phyloP scores from a whole-genome alignment of 495 filamentous ascomycete species.

The Cercophora newfieldiana region DNA sequence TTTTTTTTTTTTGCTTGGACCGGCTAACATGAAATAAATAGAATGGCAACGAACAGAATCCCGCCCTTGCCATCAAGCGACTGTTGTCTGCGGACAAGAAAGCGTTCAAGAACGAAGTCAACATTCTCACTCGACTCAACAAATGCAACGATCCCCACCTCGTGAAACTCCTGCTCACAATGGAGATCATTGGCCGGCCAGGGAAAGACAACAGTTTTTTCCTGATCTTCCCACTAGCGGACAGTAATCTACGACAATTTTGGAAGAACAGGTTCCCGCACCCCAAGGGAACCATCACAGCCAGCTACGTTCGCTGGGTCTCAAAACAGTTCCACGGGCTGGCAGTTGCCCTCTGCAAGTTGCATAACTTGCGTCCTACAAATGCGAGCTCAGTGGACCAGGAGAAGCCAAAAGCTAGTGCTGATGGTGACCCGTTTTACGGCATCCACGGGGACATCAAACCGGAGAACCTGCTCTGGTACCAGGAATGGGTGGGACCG shows the following conservation, averaged over 20 bases:
- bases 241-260: constrained; percentile 6
- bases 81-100: neutral
- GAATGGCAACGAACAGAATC: neutral
- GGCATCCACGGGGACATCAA: constrained; percentile 20
- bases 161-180: constrained; percentile 18
- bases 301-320: constrained; percentile 2
- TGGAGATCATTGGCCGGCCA: constrained; percentile 3
- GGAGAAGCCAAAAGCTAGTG: neutral
- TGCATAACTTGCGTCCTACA: constrained; percentile 6
- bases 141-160: constrained; percentile 5
- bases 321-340: constrained; percentile 4
- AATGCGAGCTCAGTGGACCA: neutral
- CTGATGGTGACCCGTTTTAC: constrained; percentile 2
- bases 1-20: neutral
- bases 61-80: constrained; percentile 6
- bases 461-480: constrained; percentile 17
- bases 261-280: neutral
- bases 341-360: constrained; percentile 1
- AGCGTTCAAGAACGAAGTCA: constrained; percentile 13
- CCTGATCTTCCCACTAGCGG: constrained; percentile 15
- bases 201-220: neutral
- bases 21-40: neutral
- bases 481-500: constrained; percentile 5
- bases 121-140: constrained; percentile 13
- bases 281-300: neutral